A percentile compares a stretch with the other conserved stretches of the same genome.
phyloP scores from a whole-genome alignment of 1,139 yeast genomes.

The Hyphopichia fennica region DNA sequence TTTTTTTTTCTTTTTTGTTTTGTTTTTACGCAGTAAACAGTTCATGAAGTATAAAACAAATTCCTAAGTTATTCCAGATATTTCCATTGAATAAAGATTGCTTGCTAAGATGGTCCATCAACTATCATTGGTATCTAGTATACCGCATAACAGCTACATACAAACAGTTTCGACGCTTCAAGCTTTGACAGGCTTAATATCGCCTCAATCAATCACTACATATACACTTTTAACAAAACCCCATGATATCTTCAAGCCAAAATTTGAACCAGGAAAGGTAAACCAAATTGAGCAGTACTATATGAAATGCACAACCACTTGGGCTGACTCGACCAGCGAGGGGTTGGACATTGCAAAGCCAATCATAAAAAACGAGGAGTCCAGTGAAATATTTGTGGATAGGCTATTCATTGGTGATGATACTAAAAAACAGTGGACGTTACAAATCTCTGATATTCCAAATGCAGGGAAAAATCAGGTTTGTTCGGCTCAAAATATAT shows the following conservation, averaged over 20 bases:
- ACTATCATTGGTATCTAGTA: conserved; percentile 39
- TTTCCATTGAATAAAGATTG: too few species aligned
- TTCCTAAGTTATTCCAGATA: too few species aligned
- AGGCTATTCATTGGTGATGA: conserved; percentile 31
- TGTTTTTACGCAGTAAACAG: too few species aligned
- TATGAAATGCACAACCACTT: conserved; percentile 46
- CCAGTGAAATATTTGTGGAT: conserved; percentile 22
- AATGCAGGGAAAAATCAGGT: conserved; percentile 77
- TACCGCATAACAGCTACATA: conserved; percentile 41
- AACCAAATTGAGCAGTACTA: conserved; percentile 50
- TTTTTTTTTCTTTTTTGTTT: too few species aligned
- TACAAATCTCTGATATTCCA: conserved; percentile 79
- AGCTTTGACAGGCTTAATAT: conserved; percentile 43
- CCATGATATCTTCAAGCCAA: conserved; percentile 43
- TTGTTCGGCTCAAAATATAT: conserved; percentile 63
- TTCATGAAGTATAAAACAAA: neutral
- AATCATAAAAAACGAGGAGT: conserved; percentile 16
- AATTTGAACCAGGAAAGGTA: conserved; percentile 51
- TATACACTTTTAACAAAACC: conserved; percentile 48
- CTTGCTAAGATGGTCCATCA: conserved; percentile 49
- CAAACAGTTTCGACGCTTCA: conserved; percentile 47
- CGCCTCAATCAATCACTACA: conserved; percentile 42
- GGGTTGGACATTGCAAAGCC: conserved; percentile 30
- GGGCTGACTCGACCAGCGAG: conserved; percentile 30
- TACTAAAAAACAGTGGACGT: conserved; percentile 52